These are phyloP conservation scores for Calonectria hongkongensis DNA, from an alignment of 2,329 filamentous ascomycete genomes.

Conservation along the genomic window DNA sequence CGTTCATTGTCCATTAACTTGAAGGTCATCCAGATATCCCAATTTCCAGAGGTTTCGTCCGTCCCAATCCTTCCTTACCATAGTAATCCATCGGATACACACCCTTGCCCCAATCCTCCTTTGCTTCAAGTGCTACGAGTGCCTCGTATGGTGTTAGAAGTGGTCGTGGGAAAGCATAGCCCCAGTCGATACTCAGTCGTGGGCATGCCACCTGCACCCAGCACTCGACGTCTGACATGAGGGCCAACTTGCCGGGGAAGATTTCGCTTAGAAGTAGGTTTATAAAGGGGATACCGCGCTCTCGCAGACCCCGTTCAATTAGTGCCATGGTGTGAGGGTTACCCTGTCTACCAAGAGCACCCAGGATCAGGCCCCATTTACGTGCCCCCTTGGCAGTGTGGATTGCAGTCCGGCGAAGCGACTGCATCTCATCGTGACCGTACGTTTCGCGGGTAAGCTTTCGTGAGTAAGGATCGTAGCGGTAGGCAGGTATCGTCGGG, in stretches of 20 bases:
- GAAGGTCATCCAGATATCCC: conserved; percentile 46
- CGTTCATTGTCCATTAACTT: not conserved
- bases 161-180: conserved; percentile 93
- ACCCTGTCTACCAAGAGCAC: conserved; percentile 92
- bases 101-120: conserved; percentile 83
- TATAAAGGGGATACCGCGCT: conserved; percentile 85
- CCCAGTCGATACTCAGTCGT: conserved; percentile 98
- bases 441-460: conserved; percentile 94
- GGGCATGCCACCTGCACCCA: conserved; percentile 99
- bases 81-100: conserved; percentile 99
- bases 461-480: conserved; percentile 97
- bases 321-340: conserved; percentile 94
- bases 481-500: conserved; percentile 90
- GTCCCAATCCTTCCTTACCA: conserved; percentile 90
- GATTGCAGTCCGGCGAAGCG: conserved; percentile 86
- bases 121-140: conserved; percentile 88
- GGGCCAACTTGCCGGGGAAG: conserved; percentile 93
- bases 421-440: conserved; percentile 92
- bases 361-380: conserved; percentile 97
- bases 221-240: conserved; percentile 95
- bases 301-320: conserved; percentile 85
- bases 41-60: conserved; percentile 75
- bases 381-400: conserved; percentile 82
- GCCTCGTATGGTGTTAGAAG: conserved; percentile 96
- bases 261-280: conserved; percentile 95